phyloP scores from a whole-genome alignment of 352 stramenopile genomes.

The Phytophthora ramorum region DNA sequence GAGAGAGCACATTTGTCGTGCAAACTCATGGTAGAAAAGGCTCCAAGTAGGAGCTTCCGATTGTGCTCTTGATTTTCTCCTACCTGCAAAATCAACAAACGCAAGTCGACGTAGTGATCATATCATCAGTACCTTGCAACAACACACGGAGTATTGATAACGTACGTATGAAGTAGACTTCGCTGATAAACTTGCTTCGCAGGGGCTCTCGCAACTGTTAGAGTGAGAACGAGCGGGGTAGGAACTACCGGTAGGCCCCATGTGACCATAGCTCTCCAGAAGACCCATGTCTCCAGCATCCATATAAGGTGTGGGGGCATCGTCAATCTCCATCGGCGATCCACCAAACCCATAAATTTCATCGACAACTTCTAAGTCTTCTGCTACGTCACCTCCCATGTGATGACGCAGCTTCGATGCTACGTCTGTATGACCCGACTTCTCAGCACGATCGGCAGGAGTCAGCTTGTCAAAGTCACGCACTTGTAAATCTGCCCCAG shows the following conservation, averaged over 20 bases:
- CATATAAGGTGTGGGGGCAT: slow-evolving; percentile 43
- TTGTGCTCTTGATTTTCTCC: slow-evolving; percentile 86
- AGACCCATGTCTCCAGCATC: slow-evolving; percentile 48
- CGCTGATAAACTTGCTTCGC: slow-evolving; percentile 24
- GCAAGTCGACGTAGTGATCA: slow-evolving; percentile 5
- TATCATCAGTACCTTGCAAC: slow-evolving; percentile 1
- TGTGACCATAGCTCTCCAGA: slow-evolving; percentile 29
- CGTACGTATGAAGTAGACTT: slow-evolving; percentile 62
- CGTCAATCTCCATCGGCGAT: slow-evolving; percentile 63
- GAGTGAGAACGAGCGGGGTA: slow-evolving; percentile 30
- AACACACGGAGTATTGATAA: slow-evolving; percentile 11
- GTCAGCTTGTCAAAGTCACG: slow-evolving; percentile 81
- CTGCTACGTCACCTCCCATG: slow-evolving; percentile 37
- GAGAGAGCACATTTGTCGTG: slow-evolving; percentile 89
- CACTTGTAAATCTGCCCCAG: slow-evolving; percentile 62
- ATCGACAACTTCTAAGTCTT: slow-evolving; percentile 22
- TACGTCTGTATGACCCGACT: slow-evolving; percentile 65
- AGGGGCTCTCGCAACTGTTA: slow-evolving; percentile 43
- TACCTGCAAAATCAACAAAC: slow-evolving; percentile 37
- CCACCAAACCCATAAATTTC: slow-evolving; percentile 35
- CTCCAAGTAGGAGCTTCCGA: slow-evolving; percentile 80
- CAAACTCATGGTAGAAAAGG: slow-evolving; percentile 90
- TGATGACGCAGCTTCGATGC: slow-evolving; percentile 50
- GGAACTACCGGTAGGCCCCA: neutral
- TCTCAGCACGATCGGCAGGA: slow-evolving; percentile 77